Evolutionary conservation across 169 alveolate species (phyloP).

Genomic region (Plasmodium sp.): DNA sequence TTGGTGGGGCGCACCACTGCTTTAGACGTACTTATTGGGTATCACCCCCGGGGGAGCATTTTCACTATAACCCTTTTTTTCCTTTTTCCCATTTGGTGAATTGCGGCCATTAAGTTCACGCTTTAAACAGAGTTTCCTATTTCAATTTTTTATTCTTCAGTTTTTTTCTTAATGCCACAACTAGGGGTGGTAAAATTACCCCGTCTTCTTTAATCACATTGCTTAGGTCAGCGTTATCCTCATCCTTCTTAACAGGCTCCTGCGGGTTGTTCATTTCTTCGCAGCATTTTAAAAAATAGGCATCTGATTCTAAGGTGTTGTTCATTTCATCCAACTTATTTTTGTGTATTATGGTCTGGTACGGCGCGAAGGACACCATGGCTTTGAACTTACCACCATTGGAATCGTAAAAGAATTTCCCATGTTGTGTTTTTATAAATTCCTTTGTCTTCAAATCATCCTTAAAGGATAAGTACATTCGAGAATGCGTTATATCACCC

Average conservation of each 20-base stretch:
- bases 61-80: not conserved
- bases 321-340: conserved; percentile 52
- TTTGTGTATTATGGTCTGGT: conserved; percentile 62
- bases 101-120: not conserved
- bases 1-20: not conserved
- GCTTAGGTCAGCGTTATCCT: conserved; percentile 45
- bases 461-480: conserved; percentile 74
- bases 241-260: conserved; percentile 29
- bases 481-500: conserved; percentile 47
- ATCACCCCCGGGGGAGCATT: not conserved
- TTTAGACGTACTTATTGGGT: not conserved
- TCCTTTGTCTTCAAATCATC: conserved; percentile 74
- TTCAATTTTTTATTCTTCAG: not conserved
- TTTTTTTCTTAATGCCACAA: conserved; percentile 37
- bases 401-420: conserved; percentile 62
- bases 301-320: conserved; percentile 66
- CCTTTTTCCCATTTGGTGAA: not conserved
- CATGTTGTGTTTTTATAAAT: conserved; percentile 61
- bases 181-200: conserved; percentile 30
- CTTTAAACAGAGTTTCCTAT: not conserved
- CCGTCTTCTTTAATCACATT: conserved; percentile 60
- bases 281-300: conserved; percentile 63
- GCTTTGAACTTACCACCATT: conserved; percentile 62
- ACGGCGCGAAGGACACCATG: conserved; percentile 55
- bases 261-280: conserved; percentile 66